Base-by-base conservation (phyloP, 176 grass and related monocot species). In the Alopecurus myosuroides region DNA sequence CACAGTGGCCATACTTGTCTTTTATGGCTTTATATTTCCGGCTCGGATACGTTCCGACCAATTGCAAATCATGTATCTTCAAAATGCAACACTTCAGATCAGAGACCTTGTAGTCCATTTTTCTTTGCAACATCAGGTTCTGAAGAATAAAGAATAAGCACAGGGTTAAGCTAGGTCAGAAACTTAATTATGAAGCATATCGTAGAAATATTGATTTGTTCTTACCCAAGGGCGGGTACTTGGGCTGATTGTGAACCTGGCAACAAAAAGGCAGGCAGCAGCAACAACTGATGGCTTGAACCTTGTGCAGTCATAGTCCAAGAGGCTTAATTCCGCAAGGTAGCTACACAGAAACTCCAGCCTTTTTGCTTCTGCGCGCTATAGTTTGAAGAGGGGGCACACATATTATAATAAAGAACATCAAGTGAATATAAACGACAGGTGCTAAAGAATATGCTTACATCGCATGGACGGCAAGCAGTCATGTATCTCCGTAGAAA, bases 281-380 rank as follows among this genome's bases (percentile, higher is more conserved):
- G 92, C 89, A 55, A 76, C 53, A 50, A 82, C 40, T 12, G 92
- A 94, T 62, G 89, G 86, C 17, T 87, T 76, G 44, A 89, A 94
- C 77, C 37, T 69, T 62, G 89, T 48, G 22, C 86, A 91, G 20
- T 66, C 81, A 13, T 87, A 79, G 77, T 94, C 81, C 22, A 89
- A 20, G 77, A 94, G 85, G 76, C 92, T 94, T 62, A 91, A 79
- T 44, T 94, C 92, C 13, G 86, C 92, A 55, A 94, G 92, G 63
- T 91, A 94, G 74, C 60, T 91, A 12, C 74, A 66, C 87, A 89
- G 20, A 4, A 81, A 87, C 39, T 89, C 89, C 55, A 94, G 65
- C 51, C 44, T 82, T 74, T 25, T 33, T 19, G 53, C 39, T 4
- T 8, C 58, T 56, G n/a, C 25, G 18, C 41, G 22, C 87, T 89